A percentile compares a stretch with the other conserved stretches of the same genome.
Conservation (phyloP, 805 yeast genomes). For the Candida tammaniensis region DNA sequence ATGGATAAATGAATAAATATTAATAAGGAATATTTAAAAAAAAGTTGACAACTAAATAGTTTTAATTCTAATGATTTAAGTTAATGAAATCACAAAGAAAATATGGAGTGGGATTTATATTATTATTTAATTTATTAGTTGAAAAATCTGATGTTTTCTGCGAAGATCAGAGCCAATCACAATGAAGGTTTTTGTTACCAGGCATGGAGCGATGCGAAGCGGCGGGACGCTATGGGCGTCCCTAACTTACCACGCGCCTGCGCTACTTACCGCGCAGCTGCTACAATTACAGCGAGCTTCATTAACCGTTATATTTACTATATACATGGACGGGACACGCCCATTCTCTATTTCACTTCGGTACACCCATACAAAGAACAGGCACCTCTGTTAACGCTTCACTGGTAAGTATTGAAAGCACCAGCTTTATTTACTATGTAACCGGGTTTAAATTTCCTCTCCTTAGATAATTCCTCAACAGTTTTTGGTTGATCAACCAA, state of each 20-base stretch:
- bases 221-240: no score
- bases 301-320: slow-evolving; percentile 6
- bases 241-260: no score
- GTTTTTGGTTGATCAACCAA: slow-evolving; percentile 55
- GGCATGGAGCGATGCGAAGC: no score
- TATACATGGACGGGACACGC: slow-evolving; percentile 4
- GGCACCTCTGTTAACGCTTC: background rate
- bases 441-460: slow-evolving; percentile 66
- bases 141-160: slow-evolving; percentile 9
- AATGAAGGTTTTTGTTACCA: slow-evolving; percentile 7
- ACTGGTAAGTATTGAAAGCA: slow-evolving; percentile 10
- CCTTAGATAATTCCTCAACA: slow-evolving; percentile 48
- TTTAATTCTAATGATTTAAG: no score
- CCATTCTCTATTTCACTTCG: no score
- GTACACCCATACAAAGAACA: background rate
- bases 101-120: no score
- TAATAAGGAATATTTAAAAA: no score
- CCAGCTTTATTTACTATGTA: slow-evolving; percentile 28
- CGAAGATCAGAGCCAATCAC: slow-evolving; percentile 10
- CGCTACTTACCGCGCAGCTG: no score
- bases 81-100: no score
- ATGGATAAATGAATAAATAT: no score
- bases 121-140: background rate
- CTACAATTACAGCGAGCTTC: no score
- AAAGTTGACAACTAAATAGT: no score